phyloP scores from a whole-genome alignment of 1,284 basidiomycete genomes.

The Testicularia cyperi region DNA sequence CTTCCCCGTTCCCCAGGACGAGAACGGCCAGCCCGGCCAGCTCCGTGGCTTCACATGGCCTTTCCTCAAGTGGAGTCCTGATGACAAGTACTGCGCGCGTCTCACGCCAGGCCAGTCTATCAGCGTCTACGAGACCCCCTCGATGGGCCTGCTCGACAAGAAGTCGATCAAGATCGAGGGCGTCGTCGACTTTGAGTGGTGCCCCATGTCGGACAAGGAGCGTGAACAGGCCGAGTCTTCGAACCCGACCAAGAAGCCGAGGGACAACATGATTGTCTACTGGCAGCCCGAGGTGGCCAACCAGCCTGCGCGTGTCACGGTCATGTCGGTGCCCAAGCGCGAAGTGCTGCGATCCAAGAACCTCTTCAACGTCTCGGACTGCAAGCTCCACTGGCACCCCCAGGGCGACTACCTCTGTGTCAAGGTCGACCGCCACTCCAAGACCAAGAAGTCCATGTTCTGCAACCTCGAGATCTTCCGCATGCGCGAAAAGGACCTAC shows the following conservation, averaged over 20 bases:
- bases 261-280: constrained; percentile 92
- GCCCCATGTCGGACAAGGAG: constrained; percentile 81
- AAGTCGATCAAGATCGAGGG: constrained; percentile 98
- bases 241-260: constrained; percentile 63
- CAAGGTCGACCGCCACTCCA: constrained; percentile 98
- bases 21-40: constrained; percentile 59
- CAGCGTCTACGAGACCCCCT: constrained; percentile 91
- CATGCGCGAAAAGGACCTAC: constrained; percentile 94
- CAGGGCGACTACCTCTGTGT: constrained; percentile 98
- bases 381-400: constrained; percentile 98
- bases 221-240: constrained; percentile 65
- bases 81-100: constrained; percentile 91
- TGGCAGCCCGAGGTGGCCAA: constrained; percentile 96
- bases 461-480: constrained; percentile 99
- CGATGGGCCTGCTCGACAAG: constrained; percentile 92
- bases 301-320: constrained; percentile 92
- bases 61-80: constrained; percentile 93
- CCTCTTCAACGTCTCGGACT: constrained; percentile 96
- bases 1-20: constrained; percentile 69
- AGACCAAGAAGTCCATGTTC: constrained; percentile 98
- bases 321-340: constrained; percentile 85
- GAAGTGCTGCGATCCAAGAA: constrained; percentile 90
- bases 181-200: constrained; percentile 99
- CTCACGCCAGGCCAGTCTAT: constrained; percentile 87
- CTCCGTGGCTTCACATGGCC: constrained; percentile 80